These are phyloP conservation scores for Thymus quinquecostatus DNA, from an alignment of 257 asterid genomes.

Conservation along the genomic window DNA sequence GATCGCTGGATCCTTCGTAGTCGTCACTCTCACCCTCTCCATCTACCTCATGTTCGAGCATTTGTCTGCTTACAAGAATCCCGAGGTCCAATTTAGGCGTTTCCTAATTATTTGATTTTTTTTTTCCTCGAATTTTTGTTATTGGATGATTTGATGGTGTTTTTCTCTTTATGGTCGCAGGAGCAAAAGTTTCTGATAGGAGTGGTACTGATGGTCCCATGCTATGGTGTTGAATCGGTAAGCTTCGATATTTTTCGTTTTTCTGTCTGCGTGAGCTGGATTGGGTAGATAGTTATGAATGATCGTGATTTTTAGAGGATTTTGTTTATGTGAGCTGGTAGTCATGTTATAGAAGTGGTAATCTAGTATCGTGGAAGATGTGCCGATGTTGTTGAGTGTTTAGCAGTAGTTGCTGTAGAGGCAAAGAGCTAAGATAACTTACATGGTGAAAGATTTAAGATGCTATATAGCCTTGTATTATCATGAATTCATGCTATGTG, in stretches of 20 bases:
- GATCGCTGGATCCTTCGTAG: slow-evolving; percentile 67
- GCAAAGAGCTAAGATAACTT: not conserved
- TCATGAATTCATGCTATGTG: slow-evolving; percentile 5
- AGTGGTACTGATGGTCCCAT: slow-evolving; percentile 91
- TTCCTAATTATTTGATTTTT: not conserved
- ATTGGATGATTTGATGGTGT: slow-evolving; percentile 13
- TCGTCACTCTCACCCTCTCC: slow-evolving; percentile 70
- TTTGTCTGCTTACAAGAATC: slow-evolving; percentile 86
- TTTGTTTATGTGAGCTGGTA: slow-evolving; percentile 15
- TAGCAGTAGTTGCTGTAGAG: slow-evolving; percentile 6
- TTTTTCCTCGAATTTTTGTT: not conserved
- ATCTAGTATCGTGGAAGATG: not conserved
- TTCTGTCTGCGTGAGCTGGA: slow-evolving; percentile 21
- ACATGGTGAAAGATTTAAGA: slow-evolving; percentile 7
- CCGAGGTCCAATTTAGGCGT: slow-evolving; percentile 58
- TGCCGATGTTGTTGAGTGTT: not conserved
- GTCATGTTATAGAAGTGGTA: slow-evolving; percentile 3
- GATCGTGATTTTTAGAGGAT: slow-evolving; percentile 21
- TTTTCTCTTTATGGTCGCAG: slow-evolving; percentile 44
- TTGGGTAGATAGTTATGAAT: slow-evolving; percentile 17
- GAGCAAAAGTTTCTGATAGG: slow-evolving; percentile 97
- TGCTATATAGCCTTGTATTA: not conserved
- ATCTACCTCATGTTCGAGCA: slow-evolving; percentile 81
- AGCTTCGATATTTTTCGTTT: slow-evolving; percentile 31
- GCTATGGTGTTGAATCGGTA: slow-evolving; percentile 90